Base-by-base conservation (phyloP, 805 yeast species). In the Wickerhamomyces canadensis region DNA sequence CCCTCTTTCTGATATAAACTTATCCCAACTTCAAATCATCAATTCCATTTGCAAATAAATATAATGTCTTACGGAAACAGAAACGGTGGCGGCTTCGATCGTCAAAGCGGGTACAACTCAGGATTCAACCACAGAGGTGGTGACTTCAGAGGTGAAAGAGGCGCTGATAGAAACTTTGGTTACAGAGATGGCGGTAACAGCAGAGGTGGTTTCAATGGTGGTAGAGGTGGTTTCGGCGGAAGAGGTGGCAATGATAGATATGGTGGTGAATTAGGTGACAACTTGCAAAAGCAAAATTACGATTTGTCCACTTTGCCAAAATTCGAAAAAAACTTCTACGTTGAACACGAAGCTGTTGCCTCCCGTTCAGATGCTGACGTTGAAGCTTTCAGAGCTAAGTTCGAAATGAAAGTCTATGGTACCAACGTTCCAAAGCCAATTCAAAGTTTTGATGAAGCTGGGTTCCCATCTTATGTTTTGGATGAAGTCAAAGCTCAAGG, bases 251-350 rank as follows among this genome's bases (percentile, higher is more conserved):
- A n/a, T 33, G 57, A 63, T 39, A 18, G 31, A 27, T 65, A 70
- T 36, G 70, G 65, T 56, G 64, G 67, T 43, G 70, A 59, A 47
- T 62, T 76, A 24, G 82, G 83, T 49, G 64, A 64, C 40, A 70
- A 70, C 54, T 68, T 87, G 55, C 64, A 70, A 47, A 75, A 78
- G 47, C 97, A 89, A 54, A 77, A 83, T 45, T 93, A 93, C 86
- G 93, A 85, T 61, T 49, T 76, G 37, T 81, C 74, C 43, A 62
- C 77, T 28, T 68, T 93, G 57, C 95, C 96, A 53, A 78, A 79
- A 58, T 93, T 93, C 59, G 96, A 89, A 66, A 93, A 93, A 72
- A 87, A 93, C 65, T 93, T 93, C 60, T 93, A 93, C 70, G 70
- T 71, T 45, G 98, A 93, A 70, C 81, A 83, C 58, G 84, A 85